Conservation (phyloP, 768 basidiomycete genomes). For the Mycena rebaudengoi region DNA sequence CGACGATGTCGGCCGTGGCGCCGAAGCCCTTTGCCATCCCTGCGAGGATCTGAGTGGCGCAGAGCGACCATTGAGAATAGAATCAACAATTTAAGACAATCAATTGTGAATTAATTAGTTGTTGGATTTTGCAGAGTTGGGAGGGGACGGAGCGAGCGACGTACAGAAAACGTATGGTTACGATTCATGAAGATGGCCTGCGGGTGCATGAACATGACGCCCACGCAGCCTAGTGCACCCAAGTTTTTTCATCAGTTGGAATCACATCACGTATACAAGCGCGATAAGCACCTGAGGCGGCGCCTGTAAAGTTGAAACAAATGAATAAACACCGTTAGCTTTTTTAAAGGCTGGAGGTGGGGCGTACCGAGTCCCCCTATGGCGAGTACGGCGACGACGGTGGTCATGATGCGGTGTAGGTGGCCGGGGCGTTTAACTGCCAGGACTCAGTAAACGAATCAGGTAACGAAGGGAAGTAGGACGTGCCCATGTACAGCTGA, state of each 20-base stretch:
- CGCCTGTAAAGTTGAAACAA: too few relatives aligned
- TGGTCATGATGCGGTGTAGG: too few relatives aligned
- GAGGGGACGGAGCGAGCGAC: too few relatives aligned
- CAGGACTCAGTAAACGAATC: too few relatives aligned
- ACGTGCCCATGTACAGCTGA: slow-evolving; percentile 47
- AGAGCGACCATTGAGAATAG: neutral
- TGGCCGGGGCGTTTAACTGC: too few relatives aligned
- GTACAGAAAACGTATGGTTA: slow-evolving; percentile 27
- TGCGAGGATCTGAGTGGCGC: slow-evolving; percentile 48
- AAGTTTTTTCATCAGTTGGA: neutral
- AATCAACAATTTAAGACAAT: neutral
- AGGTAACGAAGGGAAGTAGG: neutral
- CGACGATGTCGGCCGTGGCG: slow-evolving; percentile 52
- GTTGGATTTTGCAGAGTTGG: too few relatives aligned
- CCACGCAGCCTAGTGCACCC: slow-evolving; percentile 13
- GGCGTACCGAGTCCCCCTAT: too few relatives aligned
- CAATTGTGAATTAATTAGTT: neutral
- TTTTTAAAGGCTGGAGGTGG: too few relatives aligned
- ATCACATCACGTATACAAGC: too few relatives aligned
- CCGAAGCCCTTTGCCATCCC: slow-evolving; percentile 55
- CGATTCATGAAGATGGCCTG: slow-evolving; percentile 11
- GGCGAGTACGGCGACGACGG: too few relatives aligned
- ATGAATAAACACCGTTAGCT: too few relatives aligned
- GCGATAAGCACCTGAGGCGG: too few relatives aligned
- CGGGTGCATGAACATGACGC: slow-evolving; percentile 15